phyloP scores from a whole-genome alignment of 2,329 filamentous ascomycete species.

The Elsinoe necatrix region DNA sequence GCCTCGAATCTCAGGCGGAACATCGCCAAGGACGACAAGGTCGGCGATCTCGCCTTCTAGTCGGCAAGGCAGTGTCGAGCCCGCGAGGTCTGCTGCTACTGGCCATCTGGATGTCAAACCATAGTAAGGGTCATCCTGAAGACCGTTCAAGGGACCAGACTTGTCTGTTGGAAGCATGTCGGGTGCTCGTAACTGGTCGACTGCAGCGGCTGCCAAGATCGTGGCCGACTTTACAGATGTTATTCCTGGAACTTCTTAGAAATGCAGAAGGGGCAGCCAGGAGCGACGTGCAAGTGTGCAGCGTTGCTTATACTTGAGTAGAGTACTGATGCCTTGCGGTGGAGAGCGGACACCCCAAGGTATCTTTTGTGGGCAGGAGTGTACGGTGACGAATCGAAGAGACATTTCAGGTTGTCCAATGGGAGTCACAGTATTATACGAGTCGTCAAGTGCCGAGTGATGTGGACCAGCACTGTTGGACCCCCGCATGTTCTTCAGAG shows the following conservation, averaged over 20 bases:
- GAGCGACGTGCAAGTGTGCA: too few species aligned
- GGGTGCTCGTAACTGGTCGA: not conserved
- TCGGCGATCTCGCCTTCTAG: conserved; percentile 34
- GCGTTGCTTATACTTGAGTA: too few species aligned
- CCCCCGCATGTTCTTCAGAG: not conserved
- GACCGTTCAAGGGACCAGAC: not conserved
- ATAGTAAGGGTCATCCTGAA: not conserved
- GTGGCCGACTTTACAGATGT: too few species aligned
- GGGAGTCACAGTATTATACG: not conserved
- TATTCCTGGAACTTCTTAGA: too few species aligned
- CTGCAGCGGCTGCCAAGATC: not conserved
- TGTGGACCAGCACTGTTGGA: not conserved
- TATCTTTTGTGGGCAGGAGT: too few species aligned
- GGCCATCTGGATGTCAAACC: conserved; percentile 10
- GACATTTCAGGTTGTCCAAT: not conserved
- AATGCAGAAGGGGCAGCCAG: too few species aligned
- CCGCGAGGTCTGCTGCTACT: conserved; percentile 1
- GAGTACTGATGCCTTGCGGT: too few species aligned
- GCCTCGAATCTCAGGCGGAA: conserved; percentile 28
- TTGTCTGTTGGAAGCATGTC: conserved; percentile 3
- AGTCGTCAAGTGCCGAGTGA: not conserved
- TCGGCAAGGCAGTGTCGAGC: conserved; percentile 26
- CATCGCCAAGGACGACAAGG: conserved; percentile 26
- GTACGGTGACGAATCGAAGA: too few species aligned
- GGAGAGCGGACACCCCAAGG: too few species aligned